Base-by-base conservation (phyloP, 352 stramenopile genomes). In the Elongisporangium anandrum region DNA sequence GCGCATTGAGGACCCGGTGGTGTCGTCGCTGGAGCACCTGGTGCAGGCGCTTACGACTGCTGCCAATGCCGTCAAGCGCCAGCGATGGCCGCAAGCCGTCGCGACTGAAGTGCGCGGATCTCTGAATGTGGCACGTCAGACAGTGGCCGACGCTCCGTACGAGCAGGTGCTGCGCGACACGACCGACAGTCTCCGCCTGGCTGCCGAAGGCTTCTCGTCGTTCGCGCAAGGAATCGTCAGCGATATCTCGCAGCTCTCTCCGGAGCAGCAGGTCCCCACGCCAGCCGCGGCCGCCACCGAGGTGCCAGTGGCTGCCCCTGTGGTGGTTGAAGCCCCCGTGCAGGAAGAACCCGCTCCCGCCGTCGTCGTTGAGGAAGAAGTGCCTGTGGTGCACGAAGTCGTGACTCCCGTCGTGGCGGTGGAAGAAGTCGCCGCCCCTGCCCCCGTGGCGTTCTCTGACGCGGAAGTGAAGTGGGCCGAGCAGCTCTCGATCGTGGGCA, bases 401-500 rank as follows among this genome's bases (percentile, higher is more conserved):
- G 51, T 59, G 50, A 62, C 64, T 19, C 50, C 63, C 26, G 66
- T 64, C 15, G 64, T 64, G 19, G 63, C 66, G 15, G 70, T 74
- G 29, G 29, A 41, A 41, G 29, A 49, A 15, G 45, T 38, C n/a
- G 49, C n/a, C n/a, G n/a, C n/a, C n/a, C n/a, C n/a, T n/a, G n/a
- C 61, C 6, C 55, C 61, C 4, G 58, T 73, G 29, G 74, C 75
- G 24, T 80, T 88, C 52, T 85, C 79, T 3, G 77, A 88, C 16
- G 60, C 64, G 0, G 83, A 93, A 63, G 63, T 88, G 48, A 89
- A 90, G 63, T 92, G 83, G 83, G 68, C 79, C 20, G 74, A 88
- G 49, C 68, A 90, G 52, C 73, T 92, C 7, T 80, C 66, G 20
- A 68, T 88, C 24, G 73, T 92, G 41, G 81, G 61, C 52, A 57